Base-by-base conservation (phyloP, 345 rosid species). In the Atalantia buxifolia region DNA sequence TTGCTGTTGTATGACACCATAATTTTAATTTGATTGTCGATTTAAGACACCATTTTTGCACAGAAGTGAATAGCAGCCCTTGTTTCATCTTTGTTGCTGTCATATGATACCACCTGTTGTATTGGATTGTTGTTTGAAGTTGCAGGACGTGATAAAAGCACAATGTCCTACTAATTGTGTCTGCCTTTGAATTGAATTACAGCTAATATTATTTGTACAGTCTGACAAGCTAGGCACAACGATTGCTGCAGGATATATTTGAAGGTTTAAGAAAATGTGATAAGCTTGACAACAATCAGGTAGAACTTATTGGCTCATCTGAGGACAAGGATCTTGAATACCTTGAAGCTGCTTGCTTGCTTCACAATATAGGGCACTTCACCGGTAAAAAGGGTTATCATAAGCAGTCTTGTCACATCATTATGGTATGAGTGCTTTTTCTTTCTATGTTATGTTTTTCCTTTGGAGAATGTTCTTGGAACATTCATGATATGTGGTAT, bases 261-360 rank as follows among this genome's bases (percentile, higher is more conserved):
- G 85, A 85, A 77, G 92, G 91, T 79, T 79, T 91, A 72, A 87
- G 82, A 81, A 78, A 86, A 78, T 88, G 86, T 78, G 69, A 77
- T 24, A 83, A 80, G 79, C 80, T 80, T 72, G 78, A 56, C 48
- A 60, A 69, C 27, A 27, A 75, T 78, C 85, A 82, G 71, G 65
- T 48, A 77, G 79, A 79, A 36, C 68, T 83, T 71, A 60, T 53
- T 7, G 59, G 75, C 77, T 59, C 75, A 62, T 79, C 90, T 73
- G 88, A 81, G 40, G 86, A 80, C 61, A 90, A 87, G 79, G 88
- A 88, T 84, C 85, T 89, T 75, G 94, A 91, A 81, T 88, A 86
- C 77, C 90, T 92, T 38, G 88, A 89, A 83, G 97, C 91, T 82
- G 92, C 97, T 19, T 92, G 94, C 78, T 85, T 89, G 82, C 92